Conservation (phyloP, 2,329 filamentous ascomycete genomes). For the Fusarium brevicatenulatum region DNA sequence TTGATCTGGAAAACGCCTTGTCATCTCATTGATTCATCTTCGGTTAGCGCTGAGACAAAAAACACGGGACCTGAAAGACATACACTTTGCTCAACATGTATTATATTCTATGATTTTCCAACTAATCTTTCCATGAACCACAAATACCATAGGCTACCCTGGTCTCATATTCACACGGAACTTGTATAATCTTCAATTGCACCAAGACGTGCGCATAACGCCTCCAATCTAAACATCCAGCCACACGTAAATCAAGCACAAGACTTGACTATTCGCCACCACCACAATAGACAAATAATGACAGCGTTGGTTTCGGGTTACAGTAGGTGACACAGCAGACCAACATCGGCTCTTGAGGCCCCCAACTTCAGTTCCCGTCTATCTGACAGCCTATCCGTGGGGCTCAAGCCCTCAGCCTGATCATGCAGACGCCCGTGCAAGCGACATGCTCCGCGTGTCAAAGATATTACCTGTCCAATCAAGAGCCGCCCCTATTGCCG, state of each 20-base stretch:
- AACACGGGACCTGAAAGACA: background rate
- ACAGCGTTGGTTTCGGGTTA: slow-evolving; percentile 7
- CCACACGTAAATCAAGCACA: background rate
- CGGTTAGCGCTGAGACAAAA: slow-evolving; percentile 6
- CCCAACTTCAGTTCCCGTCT: slow-evolving; percentile 13
- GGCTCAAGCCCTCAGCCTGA: slow-evolving; percentile 13
- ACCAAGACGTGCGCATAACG: background rate
- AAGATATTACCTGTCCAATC: slow-evolving; percentile 25
- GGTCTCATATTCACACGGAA: background rate
- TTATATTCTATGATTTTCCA: background rate
- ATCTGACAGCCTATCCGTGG: slow-evolving; percentile 3
- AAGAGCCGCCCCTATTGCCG: background rate
- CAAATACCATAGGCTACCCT: background rate
- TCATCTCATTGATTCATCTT: slow-evolving; percentile 1
- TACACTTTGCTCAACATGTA: background rate
- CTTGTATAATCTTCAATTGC: background rate
- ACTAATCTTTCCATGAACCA: background rate
- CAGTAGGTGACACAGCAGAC: slow-evolving; percentile 14
- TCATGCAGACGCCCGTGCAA: slow-evolving; percentile 20
- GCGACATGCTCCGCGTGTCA: slow-evolving; percentile 32
- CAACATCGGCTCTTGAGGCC: slow-evolving; percentile 29
- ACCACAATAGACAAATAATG: background rate
- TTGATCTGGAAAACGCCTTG: slow-evolving; percentile 12
- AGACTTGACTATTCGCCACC: slow-evolving; percentile 5
- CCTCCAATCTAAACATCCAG: background rate